Evolutionary conservation across 257 asterid genomes (phyloP), one percentile per base, ranked within the genome.

Genomic region (Gardenia jasminoides): DNA sequence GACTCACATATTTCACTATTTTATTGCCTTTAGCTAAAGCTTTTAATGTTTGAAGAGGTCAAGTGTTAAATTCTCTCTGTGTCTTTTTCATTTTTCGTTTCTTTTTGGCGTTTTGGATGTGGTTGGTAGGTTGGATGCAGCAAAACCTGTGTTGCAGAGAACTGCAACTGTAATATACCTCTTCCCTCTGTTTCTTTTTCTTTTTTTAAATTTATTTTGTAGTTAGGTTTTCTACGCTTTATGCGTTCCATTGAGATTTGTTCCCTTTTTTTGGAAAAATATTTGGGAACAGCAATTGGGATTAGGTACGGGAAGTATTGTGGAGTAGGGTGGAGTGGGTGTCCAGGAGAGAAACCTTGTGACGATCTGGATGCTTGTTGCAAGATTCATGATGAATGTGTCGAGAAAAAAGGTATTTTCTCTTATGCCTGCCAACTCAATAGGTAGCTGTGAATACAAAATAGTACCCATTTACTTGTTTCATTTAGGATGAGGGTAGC

Each of bases 351-450:
- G 90, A 90, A 92, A 79, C 98, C 98, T 76, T 94, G 98, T 69
- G 98, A 94, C 83, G 97, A 94, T 84, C 85, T 94, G 79, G 97
- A 94, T 83, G 96, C 94, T 78, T 94, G 98, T 83, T 94, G 97
- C 83, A 84, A 90, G 85, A 87, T 90, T 80, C 98, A 94, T 69
- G 98, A 92, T 75, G 94, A 90, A 24, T 94, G 98, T 75, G 96
- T 92, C 13, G 97, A 85, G 75, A 84, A 87, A 71, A 73, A 88
- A 0, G 98, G 98, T 94, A 88, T 64, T 67, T 67, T 72, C 61
- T n/a, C 52, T 75, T 46, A 48, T 31, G 54, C 52, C 7, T 8
- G 20, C 1, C 13, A 1, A n/a, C 33, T 46, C 31, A 30, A 19
- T 13, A 0, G 4, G 9, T 13, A 17, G 22, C 20, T 5, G 4